These are phyloP conservation scores for Penicillium bialowiezense DNA, from an alignment of 495 filamentous ascomycete species.

Conservation along the genomic window DNA sequence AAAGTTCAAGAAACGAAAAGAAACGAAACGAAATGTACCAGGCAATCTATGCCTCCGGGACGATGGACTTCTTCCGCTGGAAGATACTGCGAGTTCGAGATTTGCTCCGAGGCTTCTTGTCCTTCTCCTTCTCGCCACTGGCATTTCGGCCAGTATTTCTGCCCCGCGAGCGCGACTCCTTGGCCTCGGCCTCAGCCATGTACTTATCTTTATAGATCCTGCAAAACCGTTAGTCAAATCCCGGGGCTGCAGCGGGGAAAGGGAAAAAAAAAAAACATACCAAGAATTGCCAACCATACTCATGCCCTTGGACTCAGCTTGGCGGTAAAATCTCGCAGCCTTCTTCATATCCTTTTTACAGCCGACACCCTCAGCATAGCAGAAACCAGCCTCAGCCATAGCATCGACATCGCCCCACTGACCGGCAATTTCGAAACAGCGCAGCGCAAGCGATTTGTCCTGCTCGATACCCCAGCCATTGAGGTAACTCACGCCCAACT, in stretches of 20 bases:
- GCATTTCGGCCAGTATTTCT: conserved; percentile 33
- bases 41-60: conserved; percentile 29
- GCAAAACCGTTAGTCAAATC: conserved; percentile 10
- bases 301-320: conserved; percentile 89
- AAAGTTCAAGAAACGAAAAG: conserved; percentile 8
- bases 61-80: conserved; percentile 56
- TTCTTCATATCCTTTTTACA: conserved; percentile 96
- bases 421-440: conserved; percentile 95
- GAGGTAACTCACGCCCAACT: conserved; percentile 94
- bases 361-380: conserved; percentile 79
- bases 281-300: conserved; percentile 98
- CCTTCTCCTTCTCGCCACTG: conserved; percentile 25
- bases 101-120: conserved; percentile 62
- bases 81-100: conserved; percentile 66
- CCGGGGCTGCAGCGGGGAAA: not conserved
- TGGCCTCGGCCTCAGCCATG: conserved; percentile 68
- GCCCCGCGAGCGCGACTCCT: conserved; percentile 32
- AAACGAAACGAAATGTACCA: conserved; percentile 4
- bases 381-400: conserved; percentile 82
- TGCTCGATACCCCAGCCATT: conserved; percentile 97
- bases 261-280: conserved; percentile 57
- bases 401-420: conserved; percentile 98
- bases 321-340: conserved; percentile 84
- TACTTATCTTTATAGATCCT: conserved; percentile 97
- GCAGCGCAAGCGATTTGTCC: conserved; percentile 81